Base-by-base conservation (phyloP, 164 flowering plant genomes). In the Tetracentron sinense region DNA sequence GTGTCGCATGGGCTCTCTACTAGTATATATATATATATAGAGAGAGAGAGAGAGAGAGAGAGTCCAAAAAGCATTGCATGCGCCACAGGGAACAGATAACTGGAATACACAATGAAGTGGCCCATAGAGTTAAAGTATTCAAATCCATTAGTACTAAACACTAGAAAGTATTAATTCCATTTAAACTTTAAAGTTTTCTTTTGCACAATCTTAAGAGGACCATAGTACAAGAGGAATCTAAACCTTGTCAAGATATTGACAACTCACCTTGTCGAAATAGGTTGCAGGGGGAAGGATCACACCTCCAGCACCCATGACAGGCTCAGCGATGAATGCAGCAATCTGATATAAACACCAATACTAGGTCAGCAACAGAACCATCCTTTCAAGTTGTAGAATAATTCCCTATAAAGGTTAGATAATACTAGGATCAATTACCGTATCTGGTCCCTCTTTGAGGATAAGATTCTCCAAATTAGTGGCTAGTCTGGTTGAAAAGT, bases 231-330 rank as follows among this genome's bases (percentile, higher is more conserved):
- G 23, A 49, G 27, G 21, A 20, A 46, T 21, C 22, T 64, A 29
- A 14, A 55, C 20, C 46, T 16, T 23, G 16, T 46, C 12, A n/a
- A 19, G 19, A 47, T 17, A 33, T 11, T 33, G 44, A 57, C n/a
- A 56, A 58, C 60, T 74, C 42, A 87, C 97, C 92, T 94, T 94
- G 17, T 91, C 97, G 64, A 94, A 94, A 72, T 94, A 94, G 52
- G 92, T 85, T 58, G 88, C 89, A 7, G 99, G 99, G 3, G 99
- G 99, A 73, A 72, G 92, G 50, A 94, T 87, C 52, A 94, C 99
- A 54, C 99, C 99, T 33, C 99, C 99, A 26, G 99, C 97, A 55
- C 99, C 99, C 93, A 94, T 91, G 66, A 94, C 96, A 70, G 99
- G 99, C 75, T 94, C 99, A 22, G 99, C 99, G 56, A 94, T 94